Percentiles rank a stretch among this genome's conserved stretches.
These are phyloP conservation scores for Populus davidiana DNA, from an alignment of 345 rosid genomes.

Conservation along the genomic window DNA sequence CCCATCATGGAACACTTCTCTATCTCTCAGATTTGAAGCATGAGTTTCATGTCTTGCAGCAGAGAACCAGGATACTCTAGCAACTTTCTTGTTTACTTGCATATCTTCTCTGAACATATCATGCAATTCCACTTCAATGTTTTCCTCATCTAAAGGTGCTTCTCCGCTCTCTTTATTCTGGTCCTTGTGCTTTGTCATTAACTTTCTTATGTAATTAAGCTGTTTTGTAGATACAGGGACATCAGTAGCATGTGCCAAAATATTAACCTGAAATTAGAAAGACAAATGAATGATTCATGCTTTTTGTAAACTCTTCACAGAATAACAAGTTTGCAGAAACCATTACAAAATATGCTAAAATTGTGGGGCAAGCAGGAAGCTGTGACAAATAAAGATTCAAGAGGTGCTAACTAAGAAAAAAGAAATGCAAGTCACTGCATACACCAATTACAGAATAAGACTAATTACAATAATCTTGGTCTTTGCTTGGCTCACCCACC, in stretches of 20 bases:
- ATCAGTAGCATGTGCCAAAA: slow-evolving; percentile 78
- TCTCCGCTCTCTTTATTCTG: slow-evolving; percentile 35
- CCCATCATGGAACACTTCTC: slow-evolving; percentile 24
- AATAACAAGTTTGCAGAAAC: not conserved
- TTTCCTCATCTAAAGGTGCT: slow-evolving; percentile 21
- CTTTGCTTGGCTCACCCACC: not conserved
- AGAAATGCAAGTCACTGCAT: not conserved
- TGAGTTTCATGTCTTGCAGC: slow-evolving; percentile 27
- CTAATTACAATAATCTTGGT: too few relatives aligned
- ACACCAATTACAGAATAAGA: too few relatives aligned
- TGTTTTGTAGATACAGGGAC: slow-evolving; percentile 67
- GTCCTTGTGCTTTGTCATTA: slow-evolving; percentile 54
- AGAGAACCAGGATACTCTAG: slow-evolving; percentile 40
- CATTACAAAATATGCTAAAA: not conserved
- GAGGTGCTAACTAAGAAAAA: not conserved
- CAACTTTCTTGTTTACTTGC: slow-evolving; percentile 29
- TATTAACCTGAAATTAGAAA: slow-evolving; percentile 64
- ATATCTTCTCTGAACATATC: slow-evolving; percentile 33
- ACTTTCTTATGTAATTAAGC: slow-evolving; percentile 68
- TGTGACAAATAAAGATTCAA: not conserved
- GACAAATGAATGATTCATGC: slow-evolving; percentile 15
- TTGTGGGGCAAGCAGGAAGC: not conserved
- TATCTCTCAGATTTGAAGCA: slow-evolving; percentile 18
- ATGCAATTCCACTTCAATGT: slow-evolving; percentile 25
- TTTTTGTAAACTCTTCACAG: slow-evolving; percentile 1